A percentile compares a stretch with the other conserved stretches of the same genome.
Conservation (phyloP, 2,329 filamentous ascomycete species). For the Neofusicoccum ribis region DNA sequence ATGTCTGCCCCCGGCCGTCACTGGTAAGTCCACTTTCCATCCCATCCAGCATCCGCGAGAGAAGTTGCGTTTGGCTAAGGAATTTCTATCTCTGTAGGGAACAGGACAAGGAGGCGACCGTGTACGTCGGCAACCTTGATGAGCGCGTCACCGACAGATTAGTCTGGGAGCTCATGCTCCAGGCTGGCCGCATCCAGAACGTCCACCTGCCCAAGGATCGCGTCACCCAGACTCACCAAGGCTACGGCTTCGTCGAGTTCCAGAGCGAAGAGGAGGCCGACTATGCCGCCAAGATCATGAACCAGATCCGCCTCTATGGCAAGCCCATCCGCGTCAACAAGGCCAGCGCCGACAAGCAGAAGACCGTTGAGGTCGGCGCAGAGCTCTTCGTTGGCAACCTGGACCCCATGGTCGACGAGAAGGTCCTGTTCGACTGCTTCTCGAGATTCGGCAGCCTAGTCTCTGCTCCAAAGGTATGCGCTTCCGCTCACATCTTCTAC, state of each 20-base stretch:
- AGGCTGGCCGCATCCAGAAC: constrained; percentile 95
- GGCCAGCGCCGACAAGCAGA: constrained; percentile 88
- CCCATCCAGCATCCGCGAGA: not conserved
- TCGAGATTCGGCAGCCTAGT: constrained; percentile 85
- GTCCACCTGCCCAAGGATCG: constrained; percentile 98
- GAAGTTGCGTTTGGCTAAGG: not conserved
- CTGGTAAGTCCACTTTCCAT: constrained; percentile 9
- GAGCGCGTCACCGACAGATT: constrained; percentile 89
- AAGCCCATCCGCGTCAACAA: constrained; percentile 98
- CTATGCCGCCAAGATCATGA: constrained; percentile 95
- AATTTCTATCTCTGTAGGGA: constrained; percentile 44
- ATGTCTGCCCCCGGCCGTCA: constrained; percentile 17
- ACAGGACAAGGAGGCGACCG: constrained; percentile 96
- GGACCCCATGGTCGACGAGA: constrained; percentile 91
- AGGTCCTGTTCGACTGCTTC: constrained; percentile 93
- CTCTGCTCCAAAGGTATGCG: constrained; percentile 74
- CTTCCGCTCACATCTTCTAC: too few species aligned
- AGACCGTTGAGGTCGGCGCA: constrained; percentile 87
- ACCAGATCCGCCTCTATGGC: constrained; percentile 87
- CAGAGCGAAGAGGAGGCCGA: constrained; percentile 93
- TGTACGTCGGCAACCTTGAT: constrained; percentile 98
- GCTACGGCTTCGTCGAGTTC: constrained; percentile 99
- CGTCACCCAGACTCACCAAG: constrained; percentile 94
- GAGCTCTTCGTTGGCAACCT: constrained; percentile 97
- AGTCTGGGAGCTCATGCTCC: constrained; percentile 97